Evolutionary conservation across 257 asterid species (phyloP).

Genomic region (Linaria vulgaris): DNA sequence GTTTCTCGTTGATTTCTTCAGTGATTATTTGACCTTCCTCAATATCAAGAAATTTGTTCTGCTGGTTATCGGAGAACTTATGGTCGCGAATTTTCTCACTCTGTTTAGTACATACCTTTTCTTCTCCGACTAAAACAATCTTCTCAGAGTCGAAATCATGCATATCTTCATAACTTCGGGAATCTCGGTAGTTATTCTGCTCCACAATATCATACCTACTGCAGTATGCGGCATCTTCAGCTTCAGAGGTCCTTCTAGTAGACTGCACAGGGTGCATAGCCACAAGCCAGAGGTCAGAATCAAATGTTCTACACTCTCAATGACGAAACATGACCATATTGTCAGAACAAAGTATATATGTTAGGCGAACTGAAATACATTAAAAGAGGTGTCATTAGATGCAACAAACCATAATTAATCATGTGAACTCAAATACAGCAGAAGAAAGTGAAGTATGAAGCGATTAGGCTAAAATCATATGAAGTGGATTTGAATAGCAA

Average conservation of each 20-base stretch:
- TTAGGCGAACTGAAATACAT: conserved; percentile 16
- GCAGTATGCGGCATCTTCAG: conserved; percentile 34
- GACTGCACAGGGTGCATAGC: conserved; percentile 51
- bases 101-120: conserved; percentile 14
- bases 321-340: conserved; percentile 21
- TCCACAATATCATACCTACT: conserved; percentile 33
- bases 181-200: conserved; percentile 28
- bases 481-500: conserved; percentile 1
- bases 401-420: background rate
- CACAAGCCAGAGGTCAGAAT: conserved; percentile 45
- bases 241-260: conserved; percentile 43
- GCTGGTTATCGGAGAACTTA: conserved; percentile 26
- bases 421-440: background rate
- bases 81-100: conserved; percentile 25
- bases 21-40: conserved; percentile 66
- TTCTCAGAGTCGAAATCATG: conserved; percentile 16
- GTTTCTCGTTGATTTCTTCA: conserved; percentile 33
- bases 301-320: conserved; percentile 35
- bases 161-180: conserved; percentile 21
- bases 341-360: conserved; percentile 12
- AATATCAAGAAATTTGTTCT: conserved; percentile 36
- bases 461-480: background rate
- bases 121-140: conserved; percentile 19
- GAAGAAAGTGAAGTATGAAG: conserved; percentile 6
- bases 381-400: background rate